These are phyloP conservation scores for Murraya paniculata DNA, from an alignment of 345 rosid genomes.

Conservation along the genomic window DNA sequence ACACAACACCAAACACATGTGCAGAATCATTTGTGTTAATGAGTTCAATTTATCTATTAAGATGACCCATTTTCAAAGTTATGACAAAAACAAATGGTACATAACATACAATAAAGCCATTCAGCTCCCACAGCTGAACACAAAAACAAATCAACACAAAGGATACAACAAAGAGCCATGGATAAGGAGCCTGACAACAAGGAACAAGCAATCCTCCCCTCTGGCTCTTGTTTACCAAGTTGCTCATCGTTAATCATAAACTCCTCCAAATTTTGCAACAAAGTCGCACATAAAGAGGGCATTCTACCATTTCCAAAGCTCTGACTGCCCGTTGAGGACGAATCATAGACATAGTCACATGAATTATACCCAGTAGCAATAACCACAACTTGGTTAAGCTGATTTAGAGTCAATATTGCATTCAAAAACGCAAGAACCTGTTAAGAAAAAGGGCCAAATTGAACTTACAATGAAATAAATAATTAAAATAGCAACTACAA, in stretches of 20 bases:
- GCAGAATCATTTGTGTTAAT: too few relatives aligned
- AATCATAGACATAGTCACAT: conserved; percentile 77
- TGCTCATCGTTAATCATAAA: conserved; percentile 68
- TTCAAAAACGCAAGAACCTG: conserved; percentile 88
- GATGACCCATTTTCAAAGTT: background rate
- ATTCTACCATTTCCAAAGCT: conserved; percentile 44
- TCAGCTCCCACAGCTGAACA: background rate
- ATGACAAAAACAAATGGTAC: background rate
- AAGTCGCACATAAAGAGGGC: conserved; percentile 47
- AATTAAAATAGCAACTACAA: background rate
- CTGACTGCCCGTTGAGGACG: conserved; percentile 40
- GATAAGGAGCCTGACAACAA: conserved; percentile 87
- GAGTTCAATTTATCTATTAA: background rate
- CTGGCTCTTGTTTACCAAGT: conserved; percentile 40
- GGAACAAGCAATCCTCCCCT: conserved; percentile 50
- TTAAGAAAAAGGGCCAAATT: background rate
- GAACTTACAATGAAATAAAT: too few relatives aligned
- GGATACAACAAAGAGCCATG: conserved; percentile 99
- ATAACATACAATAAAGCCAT: background rate
- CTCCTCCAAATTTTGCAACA: conserved; percentile 65
- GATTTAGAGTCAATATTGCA: conserved; percentile 67
- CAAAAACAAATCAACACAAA: conserved; percentile 10
- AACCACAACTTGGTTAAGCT: conserved; percentile 75
- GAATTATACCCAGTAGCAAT: conserved; percentile 84
- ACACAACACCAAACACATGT: background rate